phyloP scores from a whole-genome alignment of 208 protist species.

The Eutreptiella sp. region DNA sequence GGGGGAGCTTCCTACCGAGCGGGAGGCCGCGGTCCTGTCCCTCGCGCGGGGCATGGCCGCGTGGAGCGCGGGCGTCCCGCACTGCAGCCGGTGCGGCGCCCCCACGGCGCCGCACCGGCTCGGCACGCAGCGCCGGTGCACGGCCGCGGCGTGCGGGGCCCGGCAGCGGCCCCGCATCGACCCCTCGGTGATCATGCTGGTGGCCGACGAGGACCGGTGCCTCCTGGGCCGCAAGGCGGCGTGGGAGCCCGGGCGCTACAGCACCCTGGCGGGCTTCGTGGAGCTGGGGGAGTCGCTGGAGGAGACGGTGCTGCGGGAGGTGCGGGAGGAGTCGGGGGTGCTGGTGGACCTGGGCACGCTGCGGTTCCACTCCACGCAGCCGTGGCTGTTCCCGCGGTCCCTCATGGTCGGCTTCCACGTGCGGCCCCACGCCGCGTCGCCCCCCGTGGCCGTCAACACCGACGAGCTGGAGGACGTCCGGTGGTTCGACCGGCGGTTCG shows the following conservation, averaged over 20 bases:
- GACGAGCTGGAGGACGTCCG: neutral
- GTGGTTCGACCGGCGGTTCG: no score
- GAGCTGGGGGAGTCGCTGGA: neutral
- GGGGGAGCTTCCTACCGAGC: no score
- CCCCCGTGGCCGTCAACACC: neutral
- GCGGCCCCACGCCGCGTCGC: neutral
- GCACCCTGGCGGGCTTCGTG: neutral
- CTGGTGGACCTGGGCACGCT: neutral
- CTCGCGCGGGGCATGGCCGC: no score
- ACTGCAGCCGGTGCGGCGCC: no score
- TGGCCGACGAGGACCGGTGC: neutral
- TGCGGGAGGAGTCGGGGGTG: neutral
- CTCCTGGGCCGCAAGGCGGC: neutral
- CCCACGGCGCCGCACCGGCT: no score
- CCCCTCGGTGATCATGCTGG: neutral
- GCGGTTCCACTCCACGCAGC: neutral
- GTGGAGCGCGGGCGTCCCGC: no score
- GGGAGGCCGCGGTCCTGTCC: no score
- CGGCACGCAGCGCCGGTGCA: no score
- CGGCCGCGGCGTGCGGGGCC: no score
- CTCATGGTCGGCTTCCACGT: conserved; percentile 1
- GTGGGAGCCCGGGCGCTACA: neutral
- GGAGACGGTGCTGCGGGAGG: neutral
- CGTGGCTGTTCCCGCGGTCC: neutral
- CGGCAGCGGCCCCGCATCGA: conserved; percentile 3